phyloP scores from a whole-genome alignment of 23 red algal species.

The Gracilaria gracilis region DNA sequence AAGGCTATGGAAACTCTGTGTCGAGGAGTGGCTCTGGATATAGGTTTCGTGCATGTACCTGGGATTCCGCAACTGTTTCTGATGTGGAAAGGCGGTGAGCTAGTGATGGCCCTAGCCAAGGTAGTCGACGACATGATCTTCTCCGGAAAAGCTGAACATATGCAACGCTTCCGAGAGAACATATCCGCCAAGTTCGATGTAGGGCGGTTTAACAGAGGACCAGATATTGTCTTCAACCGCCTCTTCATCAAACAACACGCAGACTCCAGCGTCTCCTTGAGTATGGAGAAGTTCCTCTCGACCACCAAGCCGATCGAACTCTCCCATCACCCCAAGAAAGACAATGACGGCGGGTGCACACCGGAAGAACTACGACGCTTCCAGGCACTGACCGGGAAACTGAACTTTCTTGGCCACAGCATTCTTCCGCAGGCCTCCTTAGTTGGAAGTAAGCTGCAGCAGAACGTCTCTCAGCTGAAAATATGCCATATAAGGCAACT shows the following conservation, averaged over 20 bases:
- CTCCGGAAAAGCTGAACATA: not conserved
- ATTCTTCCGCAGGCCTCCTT: slow-evolving; percentile 13
- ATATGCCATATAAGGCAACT: not conserved
- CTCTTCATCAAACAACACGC: not conserved
- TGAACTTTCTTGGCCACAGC: not conserved
- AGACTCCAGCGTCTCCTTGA: not conserved
- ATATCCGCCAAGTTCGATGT: slow-evolving; percentile 13
- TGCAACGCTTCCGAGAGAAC: not conserved
- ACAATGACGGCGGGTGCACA: not conserved
- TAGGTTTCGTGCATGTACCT: not conserved
- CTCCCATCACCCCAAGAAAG: not conserved
- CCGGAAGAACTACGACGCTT: not conserved
- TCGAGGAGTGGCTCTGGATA: slow-evolving; percentile 16
- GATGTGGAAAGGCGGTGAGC: not conserved
- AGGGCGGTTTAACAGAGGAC: not conserved
- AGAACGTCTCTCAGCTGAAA: not conserved
- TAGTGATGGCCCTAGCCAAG: slow-evolving; percentile 19
- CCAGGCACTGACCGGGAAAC: not conserved
- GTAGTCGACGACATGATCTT: slow-evolving; percentile 50
- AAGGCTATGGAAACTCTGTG: slow-evolving; percentile 28
- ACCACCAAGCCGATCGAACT: not conserved
- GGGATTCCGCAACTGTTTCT: slow-evolving; percentile 41
- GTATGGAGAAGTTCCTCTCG: slow-evolving; percentile 29
- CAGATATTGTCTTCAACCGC: slow-evolving; percentile 11
- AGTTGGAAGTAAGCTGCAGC: slow-evolving; percentile 5